Base-by-base conservation (phyloP, 768 basidiomycete species). In the Leccinum obscurum region DNA sequence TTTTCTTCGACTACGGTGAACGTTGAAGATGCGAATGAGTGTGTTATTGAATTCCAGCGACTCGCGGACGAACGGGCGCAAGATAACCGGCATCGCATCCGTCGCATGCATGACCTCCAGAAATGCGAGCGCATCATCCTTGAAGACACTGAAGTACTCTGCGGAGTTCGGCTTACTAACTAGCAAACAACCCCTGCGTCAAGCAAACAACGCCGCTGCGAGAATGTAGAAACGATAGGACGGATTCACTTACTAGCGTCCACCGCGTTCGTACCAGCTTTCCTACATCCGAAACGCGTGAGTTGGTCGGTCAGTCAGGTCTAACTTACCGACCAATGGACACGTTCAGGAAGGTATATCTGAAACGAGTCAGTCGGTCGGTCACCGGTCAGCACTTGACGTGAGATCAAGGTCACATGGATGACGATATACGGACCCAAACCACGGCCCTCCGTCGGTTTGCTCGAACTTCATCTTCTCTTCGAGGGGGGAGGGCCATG, bases 81-180 rank as follows among this genome's bases (percentile, higher is more conserved):
- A 74, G 4, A 77, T 76, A 0, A 75, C 72, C 14, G 76, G 70
- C 79, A 89, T 88, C 24, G 76, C 76, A 3, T 76, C 75, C 41
- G 78, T 77, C 24, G 86, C 79, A 22, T 83, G 80, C 6, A 76
- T 77, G 22, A 79, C 73, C 0, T 69, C 62, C 0, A 88, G 89
- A 75, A 80, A 89, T 0, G 84, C 80, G 0, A 90, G 68, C 0
- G 79, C 86, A 63, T 90, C 89, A 64, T 90, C 87, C 67, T 87
- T 86, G 0, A 86, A 77, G 34, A 89, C 71, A 65, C 88, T 88
- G 58, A 89, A 76, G 70, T 86, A 88, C 66, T 89, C 85, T 2
- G 80, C 78, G 0, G 78, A 78, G 66, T 89, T 87, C 53, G 78
- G 58, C 4, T 28, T 51, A 2, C 65, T 69, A 14, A 50, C 13